These are phyloP conservation scores for Lachancea mirantina DNA, from an alignment of 805 yeast genomes.

Conservation along the genomic window DNA sequence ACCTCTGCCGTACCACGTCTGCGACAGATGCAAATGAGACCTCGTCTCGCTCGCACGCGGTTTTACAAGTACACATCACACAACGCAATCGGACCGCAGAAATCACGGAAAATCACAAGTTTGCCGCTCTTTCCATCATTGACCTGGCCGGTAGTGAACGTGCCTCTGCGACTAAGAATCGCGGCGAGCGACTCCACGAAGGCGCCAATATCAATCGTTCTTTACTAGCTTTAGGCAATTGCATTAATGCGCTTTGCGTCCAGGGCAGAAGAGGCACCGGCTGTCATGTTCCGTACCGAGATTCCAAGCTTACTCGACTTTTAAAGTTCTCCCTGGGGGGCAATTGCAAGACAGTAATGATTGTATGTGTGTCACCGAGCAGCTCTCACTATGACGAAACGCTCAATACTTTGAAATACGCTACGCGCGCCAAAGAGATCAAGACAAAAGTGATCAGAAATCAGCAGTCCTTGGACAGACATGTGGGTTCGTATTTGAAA, in stretches of 20 bases:
- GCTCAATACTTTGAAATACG: slow-evolving; percentile 81
- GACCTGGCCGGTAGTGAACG: slow-evolving; percentile 95
- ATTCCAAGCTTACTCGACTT: slow-evolving; percentile 80
- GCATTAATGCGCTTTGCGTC: slow-evolving; percentile 86
- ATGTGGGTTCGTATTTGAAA: slow-evolving; percentile 75
- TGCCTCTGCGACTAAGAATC: slow-evolving; percentile 80
- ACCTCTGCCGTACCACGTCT: slow-evolving; percentile 68
- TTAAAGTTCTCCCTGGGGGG: slow-evolving; percentile 89
- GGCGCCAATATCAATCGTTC: slow-evolving; percentile 94
- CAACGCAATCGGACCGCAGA: slow-evolving; percentile 53
- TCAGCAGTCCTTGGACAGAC: slow-evolving; percentile 68
- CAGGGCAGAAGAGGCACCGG: slow-evolving; percentile 42
- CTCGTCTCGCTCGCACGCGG: slow-evolving; percentile 91
- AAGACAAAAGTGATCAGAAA: slow-evolving; percentile 73
- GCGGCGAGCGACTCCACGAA: slow-evolving; percentile 75
- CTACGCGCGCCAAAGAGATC: slow-evolving; percentile 85
- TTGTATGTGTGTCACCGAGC: slow-evolving; percentile 87
- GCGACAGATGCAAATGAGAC: slow-evolving; percentile 89
- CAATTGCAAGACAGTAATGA: slow-evolving; percentile 92
- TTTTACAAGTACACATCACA: slow-evolving; percentile 67
- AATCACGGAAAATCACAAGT: slow-evolving; percentile 57
- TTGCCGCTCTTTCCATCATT: slow-evolving; percentile 77
- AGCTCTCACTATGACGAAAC: slow-evolving; percentile 89
- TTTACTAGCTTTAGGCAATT: slow-evolving; percentile 81
- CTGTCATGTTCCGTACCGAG: slow-evolving; percentile 81